Base-by-base conservation (phyloP, 2,329 filamentous ascomycete species). In the Xylaria sp. region DNA sequence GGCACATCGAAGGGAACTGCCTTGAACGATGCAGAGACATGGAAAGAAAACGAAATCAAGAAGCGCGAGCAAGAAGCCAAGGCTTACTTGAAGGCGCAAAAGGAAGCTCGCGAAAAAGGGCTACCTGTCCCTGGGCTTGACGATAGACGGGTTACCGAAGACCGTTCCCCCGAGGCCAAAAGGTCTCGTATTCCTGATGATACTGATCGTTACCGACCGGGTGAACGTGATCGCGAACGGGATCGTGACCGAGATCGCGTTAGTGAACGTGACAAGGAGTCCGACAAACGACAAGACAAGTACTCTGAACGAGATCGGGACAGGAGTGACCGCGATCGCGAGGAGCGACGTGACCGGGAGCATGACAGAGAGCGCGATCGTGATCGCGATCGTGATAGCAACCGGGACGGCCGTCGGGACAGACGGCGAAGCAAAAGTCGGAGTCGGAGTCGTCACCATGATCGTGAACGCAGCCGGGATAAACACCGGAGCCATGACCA, bases 21-120 rank as follows among this genome's bases (percentile, higher is more conserved):
- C 47, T 53, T 71, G 18, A 69, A 63, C 16, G 71, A 73, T 42
- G 67, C 70, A 2, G 82, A 84, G 66, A 78, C 78, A 13, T 82
- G 82, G 78, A 87, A 87, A 69, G 79, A 82, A 64, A 80, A 81
- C 59, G 83, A 86, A 66, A 83, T 85, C 56, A 82, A 79, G 69
- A 83, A 84, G 69, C 80, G 84, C 54, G 83, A 86, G 69, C 80
- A 80, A 63, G 84, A 87, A 71, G 85, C 85, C 46, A 86, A 85
- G 69, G 83, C 83, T 3, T 87, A 87, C 65, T 74, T 86, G 44
- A 83, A 83, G 5, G 83, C 83, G 2, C 83, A 85, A 65, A 81
- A 82, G 62, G 83, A 86, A 65, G 83, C 84, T 37, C 78, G 81
- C 35, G 79, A 79, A 52, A 86, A 86, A 68, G 83, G 83, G 7